Evolutionary conservation across 140 eudicot species (phyloP), one percentile per base, ranked within the genome.

Genomic region (Erigeron philadelphicus): DNA sequence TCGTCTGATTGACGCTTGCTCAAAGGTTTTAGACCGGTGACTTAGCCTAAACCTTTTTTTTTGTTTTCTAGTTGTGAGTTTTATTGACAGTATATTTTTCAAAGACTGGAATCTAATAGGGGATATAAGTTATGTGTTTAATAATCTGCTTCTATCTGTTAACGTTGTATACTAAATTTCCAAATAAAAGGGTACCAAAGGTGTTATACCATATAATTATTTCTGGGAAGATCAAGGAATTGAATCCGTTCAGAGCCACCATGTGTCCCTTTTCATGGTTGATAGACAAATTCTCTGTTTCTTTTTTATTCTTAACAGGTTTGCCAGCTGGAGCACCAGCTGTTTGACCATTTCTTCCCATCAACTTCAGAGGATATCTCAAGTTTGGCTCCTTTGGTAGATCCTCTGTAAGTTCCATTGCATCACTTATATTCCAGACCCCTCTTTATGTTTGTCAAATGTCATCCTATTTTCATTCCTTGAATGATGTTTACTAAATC

Each of bases 241-340:
- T 31, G 38, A 31, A 31, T 31, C 38, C 38, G 3, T 31, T 31
- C 38, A 31, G 38, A 31, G 38, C 38, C 38, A 31, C 38, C 38
- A 31, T 31, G 38, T 31, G 2, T 31, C 38, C 38, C 38, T 31
- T 31, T 31, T 31, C 38, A 0, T 1, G 38, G 38, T 31, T 31
- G 3, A 31, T 50, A 45, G 46, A 19, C 25, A 8, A 58, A 35
- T 7, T 5, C 6, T 15, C 4, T 59, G 8, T 67, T 25, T 68
- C n/a, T 68, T 47, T 25, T 60, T 19, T 68, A 52, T 55, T 64
- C 35, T 40, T 71, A 68, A 86, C 90, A 93, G 98, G 96, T 93
- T 41, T 89, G 91, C 81, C 96, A 86, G 80, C 95, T 89, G 48
- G 98, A 93, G 83, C 96, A 86, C 79, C 98, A 93, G 66, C 89